Percentiles rank a stretch among this genome's conserved stretches.
Conservation (phyloP, 306 rosid species). For the Quercus agrifolia region DNA sequence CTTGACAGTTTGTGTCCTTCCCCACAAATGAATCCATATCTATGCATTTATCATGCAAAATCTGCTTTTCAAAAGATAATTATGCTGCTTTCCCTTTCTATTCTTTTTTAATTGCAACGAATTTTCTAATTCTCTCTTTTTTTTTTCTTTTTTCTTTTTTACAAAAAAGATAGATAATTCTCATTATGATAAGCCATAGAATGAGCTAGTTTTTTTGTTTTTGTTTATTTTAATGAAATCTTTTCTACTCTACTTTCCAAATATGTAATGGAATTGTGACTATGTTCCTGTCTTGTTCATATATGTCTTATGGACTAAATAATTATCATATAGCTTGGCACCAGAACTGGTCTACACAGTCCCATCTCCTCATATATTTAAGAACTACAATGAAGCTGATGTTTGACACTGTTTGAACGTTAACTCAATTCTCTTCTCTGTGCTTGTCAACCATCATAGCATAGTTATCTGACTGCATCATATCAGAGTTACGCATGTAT, state of each 20-base stretch:
- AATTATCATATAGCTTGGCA: no score
- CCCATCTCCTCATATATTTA: no score
- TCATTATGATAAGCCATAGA: background rate
- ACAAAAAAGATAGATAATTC: no score
- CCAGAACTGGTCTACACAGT: no score
- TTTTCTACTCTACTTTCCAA: background rate
- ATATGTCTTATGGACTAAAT: background rate
- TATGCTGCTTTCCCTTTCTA: background rate
- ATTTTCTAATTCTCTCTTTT: background rate
- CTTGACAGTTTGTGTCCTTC: background rate
- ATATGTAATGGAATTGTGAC: background rate
- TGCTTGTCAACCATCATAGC: background rate
- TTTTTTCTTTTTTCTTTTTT: fast-evolving
- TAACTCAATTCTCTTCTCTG: no score
- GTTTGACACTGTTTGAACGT: no score
- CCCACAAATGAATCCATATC: background rate
- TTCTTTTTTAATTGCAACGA: background rate
- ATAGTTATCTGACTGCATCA: no score
- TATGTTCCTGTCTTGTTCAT: background rate
- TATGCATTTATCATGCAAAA: background rate
- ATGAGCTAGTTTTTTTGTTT: background rate
- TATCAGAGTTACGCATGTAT: no score
- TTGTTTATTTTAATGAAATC: background rate
- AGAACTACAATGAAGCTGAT: no score
- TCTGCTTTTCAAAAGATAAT: background rate